These are phyloP conservation scores for Dictyostelium purpureum DNA, from an alignment of 78 protist genomes.

Conservation along the genomic window DNA sequence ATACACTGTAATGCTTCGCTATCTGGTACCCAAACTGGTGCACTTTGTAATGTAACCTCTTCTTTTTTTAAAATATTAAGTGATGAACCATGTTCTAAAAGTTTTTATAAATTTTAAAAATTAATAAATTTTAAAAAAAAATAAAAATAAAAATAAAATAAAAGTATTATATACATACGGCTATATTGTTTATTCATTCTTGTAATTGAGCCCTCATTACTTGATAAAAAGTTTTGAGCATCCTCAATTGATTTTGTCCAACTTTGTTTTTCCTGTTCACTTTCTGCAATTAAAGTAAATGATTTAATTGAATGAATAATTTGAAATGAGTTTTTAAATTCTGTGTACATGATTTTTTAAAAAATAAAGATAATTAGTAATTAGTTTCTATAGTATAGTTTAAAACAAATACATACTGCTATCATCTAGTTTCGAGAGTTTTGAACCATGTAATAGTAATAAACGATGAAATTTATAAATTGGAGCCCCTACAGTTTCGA, in stretches of 20 bases:
- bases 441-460: constrained; percentile 17
- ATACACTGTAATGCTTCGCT: constrained; percentile 58
- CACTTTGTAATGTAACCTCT: not conserved
- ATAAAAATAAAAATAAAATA: not conserved
- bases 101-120: too few relatives aligned
- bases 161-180: not conserved
- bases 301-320: constrained; percentile 73
- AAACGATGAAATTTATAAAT: constrained; percentile 68
- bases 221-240: constrained; percentile 9
- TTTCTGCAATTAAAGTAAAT: constrained; percentile 78
- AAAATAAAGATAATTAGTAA: not conserved
- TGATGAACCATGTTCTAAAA: not conserved
- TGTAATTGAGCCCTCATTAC: constrained; percentile 66
- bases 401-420: constrained; percentile 9
- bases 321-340: constrained; percentile 62
- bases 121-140: not conserved
- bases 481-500: constrained; percentile 53
- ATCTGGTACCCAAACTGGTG: constrained; percentile 84
- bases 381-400: not conserved
- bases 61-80: constrained; percentile 4
- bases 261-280: constrained; percentile 51
- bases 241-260: constrained; percentile 34
- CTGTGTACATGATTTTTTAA: not conserved
- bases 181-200: constrained; percentile 75
- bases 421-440: constrained; percentile 47